A percentile compares a stretch with the other conserved stretches of the same genome.
Evolutionary conservation across 768 basidiomycete genomes (phyloP).

Genomic region (Russula sp.): DNA sequence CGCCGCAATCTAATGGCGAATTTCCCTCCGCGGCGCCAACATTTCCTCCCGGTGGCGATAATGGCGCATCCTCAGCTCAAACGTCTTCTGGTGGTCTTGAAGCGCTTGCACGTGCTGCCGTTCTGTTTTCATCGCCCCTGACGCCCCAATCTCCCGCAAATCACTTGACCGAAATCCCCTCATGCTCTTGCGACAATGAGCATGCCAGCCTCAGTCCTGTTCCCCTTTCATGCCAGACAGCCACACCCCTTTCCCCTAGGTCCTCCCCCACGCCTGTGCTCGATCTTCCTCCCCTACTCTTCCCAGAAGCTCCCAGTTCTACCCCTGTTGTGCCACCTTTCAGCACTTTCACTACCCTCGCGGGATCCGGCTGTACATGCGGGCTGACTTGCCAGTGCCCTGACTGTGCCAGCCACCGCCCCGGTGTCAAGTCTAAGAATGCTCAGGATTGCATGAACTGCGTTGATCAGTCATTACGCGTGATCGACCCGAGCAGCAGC

Average conservation of each 20-base stretch:
- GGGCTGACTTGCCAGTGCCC: slow-evolving; percentile 25
- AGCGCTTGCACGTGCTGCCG: slow-evolving; percentile 22
- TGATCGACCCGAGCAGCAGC: slow-evolving; percentile 9
- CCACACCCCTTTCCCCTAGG: neutral
- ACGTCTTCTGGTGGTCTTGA: slow-evolving; percentile 11
- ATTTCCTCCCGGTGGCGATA: slow-evolving; percentile 2
- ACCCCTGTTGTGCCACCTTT: slow-evolving; percentile 22
- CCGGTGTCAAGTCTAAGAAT: neutral
- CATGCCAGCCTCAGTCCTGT: neutral
- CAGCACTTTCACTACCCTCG: slow-evolving; percentile 24
- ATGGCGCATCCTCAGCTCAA: neutral
- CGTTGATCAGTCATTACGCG: slow-evolving; percentile 16
- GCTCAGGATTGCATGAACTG: slow-evolving; percentile 18
- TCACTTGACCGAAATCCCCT: neutral
- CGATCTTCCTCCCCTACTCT: slow-evolving; percentile 22
- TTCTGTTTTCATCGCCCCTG: slow-evolving; percentile 10
- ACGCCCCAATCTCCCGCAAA: neutral
- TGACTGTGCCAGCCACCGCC: slow-evolving; percentile 12
- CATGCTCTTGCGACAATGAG: neutral
- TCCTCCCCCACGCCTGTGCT: slow-evolving; percentile 9
- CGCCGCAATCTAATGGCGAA: neutral
- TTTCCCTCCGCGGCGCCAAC: neutral
- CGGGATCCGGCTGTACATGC: slow-evolving; percentile 25
- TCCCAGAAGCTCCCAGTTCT: slow-evolving; percentile 11
- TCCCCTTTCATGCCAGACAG: neutral